Percentiles rank a stretch among this genome's conserved stretches.
Conservation (phyloP, 1,284 basidiomycete species). For the Melampsora occidentalis region DNA sequence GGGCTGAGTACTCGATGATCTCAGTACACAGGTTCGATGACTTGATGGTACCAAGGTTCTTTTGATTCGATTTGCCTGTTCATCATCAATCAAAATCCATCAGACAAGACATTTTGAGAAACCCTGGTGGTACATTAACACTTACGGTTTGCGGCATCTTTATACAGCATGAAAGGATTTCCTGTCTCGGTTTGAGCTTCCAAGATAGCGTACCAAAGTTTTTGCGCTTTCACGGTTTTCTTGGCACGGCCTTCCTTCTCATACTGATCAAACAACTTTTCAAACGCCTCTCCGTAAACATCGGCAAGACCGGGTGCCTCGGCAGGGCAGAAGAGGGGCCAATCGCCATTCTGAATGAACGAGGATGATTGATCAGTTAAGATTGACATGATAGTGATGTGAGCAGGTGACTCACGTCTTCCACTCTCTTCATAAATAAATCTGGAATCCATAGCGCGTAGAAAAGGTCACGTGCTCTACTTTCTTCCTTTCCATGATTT, state of each 20-base stretch:
- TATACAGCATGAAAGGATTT: constrained; percentile 97
- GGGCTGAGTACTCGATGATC: constrained; percentile 97
- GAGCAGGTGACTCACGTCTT: constrained; percentile 58
- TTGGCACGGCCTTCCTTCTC: constrained; percentile 85
- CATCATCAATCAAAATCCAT: constrained; percentile 50
- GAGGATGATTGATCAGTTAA: constrained; percentile 73
- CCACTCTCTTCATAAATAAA: constrained; percentile 65
- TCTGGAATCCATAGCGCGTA: constrained; percentile 98
- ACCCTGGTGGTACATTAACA: constrained; percentile 57
- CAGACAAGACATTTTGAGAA: constrained; percentile 65
- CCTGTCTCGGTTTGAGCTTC: constrained; percentile 98
- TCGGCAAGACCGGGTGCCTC: constrained; percentile 90
- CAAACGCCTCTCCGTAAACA: constrained; percentile 87
- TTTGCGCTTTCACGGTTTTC: constrained; percentile 88
- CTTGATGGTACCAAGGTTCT: constrained; percentile 98
- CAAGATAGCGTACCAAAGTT: constrained; percentile 96
- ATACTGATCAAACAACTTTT: constrained; percentile 81
- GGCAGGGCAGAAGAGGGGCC: constrained; percentile 97
- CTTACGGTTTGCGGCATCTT: constrained; percentile 60
- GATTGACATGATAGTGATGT: constrained; percentile 18
- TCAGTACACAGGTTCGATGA: constrained; percentile 99
- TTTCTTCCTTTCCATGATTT: constrained; percentile 99
- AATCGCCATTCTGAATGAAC: constrained; percentile 79
- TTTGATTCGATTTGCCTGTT: constrained; percentile 66
- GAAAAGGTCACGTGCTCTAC: constrained; percentile 93